These are phyloP conservation scores for Penicillium lividum DNA, from an alignment of 495 filamentous ascomycete genomes.

Conservation along the genomic window DNA sequence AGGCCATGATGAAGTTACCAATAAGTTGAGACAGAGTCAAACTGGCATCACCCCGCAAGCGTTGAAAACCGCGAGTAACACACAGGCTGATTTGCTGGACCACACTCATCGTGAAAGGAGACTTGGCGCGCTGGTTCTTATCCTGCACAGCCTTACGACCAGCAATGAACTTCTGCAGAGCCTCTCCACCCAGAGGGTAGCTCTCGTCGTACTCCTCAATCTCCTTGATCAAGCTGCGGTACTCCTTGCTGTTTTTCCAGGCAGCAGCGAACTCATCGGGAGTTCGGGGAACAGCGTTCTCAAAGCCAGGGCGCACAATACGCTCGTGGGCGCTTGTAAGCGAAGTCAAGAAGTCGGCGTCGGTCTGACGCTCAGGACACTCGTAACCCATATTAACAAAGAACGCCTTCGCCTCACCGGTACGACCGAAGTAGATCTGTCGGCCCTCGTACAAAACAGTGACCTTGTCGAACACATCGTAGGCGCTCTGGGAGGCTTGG, in stretches of 20 bases:
- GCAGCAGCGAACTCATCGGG: conserved; percentile 69
- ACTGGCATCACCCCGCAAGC: conserved; percentile 72
- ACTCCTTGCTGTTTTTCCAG: conserved; percentile 58
- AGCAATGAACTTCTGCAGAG: conserved; percentile 40
- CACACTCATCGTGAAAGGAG: conserved; percentile 50
- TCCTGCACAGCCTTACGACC: conserved; percentile 48
- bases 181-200: conserved; percentile 43
- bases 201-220: conserved; percentile 54
- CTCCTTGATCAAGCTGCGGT: conserved; percentile 52
- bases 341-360: conserved; percentile 76
- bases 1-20: conserved; percentile 75
- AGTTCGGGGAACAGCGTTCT: conserved; percentile 66
- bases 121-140: conserved; percentile 40
- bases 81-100: conserved; percentile 52
- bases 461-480: conserved; percentile 65
- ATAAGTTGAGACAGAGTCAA: conserved; percentile 74
- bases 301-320: conserved; percentile 62
- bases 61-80: conserved; percentile 54
- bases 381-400: conserved; percentile 65
- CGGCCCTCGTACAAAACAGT: conserved; percentile 64
- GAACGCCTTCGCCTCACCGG: conserved; percentile 61
- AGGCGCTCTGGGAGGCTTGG: conserved; percentile 85
- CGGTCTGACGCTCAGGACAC: conserved; percentile 64
- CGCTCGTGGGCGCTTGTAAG: conserved; percentile 69
- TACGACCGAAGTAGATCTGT: conserved; percentile 69